Evolutionary conservation across 495 filamentous ascomycete genomes (phyloP).

Genomic region (Penicillium cosmopolitanum): DNA sequence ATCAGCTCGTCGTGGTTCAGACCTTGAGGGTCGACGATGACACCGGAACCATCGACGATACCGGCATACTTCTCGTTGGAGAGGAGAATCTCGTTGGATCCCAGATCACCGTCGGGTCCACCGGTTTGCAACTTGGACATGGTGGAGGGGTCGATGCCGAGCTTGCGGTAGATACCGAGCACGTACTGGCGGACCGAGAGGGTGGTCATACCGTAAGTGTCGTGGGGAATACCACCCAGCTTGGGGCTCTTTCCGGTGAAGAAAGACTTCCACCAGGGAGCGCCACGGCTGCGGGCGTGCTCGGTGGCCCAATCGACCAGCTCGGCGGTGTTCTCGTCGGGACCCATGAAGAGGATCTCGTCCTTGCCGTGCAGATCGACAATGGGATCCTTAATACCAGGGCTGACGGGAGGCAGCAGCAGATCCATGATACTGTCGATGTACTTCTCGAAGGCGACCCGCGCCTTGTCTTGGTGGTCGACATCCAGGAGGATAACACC

Average conservation of each 20-base stretch:
- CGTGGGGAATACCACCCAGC: constrained; percentile 95
- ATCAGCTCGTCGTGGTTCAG: constrained; percentile 82
- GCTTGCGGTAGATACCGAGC: constrained; percentile 94
- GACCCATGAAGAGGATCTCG: constrained; percentile 97
- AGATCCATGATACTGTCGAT: constrained; percentile 98
- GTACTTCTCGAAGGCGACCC: constrained; percentile 97
- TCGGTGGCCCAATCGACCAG: constrained; percentile 97
- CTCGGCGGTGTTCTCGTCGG: constrained; percentile 97
- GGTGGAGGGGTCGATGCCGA: constrained; percentile 79
- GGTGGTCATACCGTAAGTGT: constrained; percentile 96
- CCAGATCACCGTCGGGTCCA: constrained; percentile 94
- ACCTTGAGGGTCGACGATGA: constrained; percentile 90
- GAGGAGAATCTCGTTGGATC: constrained; percentile 96
- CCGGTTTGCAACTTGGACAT: constrained; percentile 96
- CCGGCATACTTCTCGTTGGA: constrained; percentile 92
- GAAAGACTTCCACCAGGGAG: constrained; percentile 99
- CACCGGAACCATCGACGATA: constrained; percentile 93
- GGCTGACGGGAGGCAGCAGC: constrained; percentile 82
- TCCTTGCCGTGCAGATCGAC: constrained; percentile 92
- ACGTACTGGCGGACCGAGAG: constrained; percentile 95
- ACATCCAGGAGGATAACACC: constrained; percentile 95
- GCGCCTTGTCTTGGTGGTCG: constrained; percentile 87
- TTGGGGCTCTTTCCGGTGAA: constrained; percentile 98
- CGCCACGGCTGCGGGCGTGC: constrained; percentile 84
- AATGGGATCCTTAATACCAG: constrained; percentile 98